These are phyloP conservation scores for Urtica urens DNA, from an alignment of 306 rosid genomes.

Conservation along the genomic window DNA sequence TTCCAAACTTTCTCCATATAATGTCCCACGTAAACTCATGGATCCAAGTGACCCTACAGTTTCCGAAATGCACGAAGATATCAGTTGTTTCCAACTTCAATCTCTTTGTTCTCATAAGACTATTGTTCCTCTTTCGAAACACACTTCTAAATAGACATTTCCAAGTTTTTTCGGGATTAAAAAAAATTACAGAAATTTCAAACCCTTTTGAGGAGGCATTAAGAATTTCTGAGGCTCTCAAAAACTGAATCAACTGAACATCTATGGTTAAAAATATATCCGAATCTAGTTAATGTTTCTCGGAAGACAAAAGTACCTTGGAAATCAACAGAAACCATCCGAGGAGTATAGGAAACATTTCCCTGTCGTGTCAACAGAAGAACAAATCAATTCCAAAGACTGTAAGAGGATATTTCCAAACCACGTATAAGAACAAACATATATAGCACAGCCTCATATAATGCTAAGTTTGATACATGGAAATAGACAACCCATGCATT, in stretches of 20 bases:
- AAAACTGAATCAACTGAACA: not conserved
- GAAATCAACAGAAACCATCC: slow-evolving; percentile 64
- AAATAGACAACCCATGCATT: no score
- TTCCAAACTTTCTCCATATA: slow-evolving; percentile 39
- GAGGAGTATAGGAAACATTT: slow-evolving; percentile 58
- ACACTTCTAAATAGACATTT: not conserved
- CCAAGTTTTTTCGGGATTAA: no score
- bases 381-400: not conserved
- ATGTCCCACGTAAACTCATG: slow-evolving; percentile 63
- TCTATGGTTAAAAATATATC: no score
- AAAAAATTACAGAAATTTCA: no score
- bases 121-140: not conserved
- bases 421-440: not conserved
- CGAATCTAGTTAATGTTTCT: not conserved
- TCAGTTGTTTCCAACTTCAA: not conserved
- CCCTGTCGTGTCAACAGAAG: slow-evolving; percentile 46
- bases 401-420: not conserved
- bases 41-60: slow-evolving; percentile 80
- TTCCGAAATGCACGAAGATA: slow-evolving; percentile 2
- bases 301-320: slow-evolving; percentile 77
- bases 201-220: no score
- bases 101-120: not conserved
- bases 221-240: no score
- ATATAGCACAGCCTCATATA: no score
- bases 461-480: no score